Percentiles rank a stretch among this genome's conserved stretches.
Conservation (phyloP, 2,329 filamentous ascomycete genomes). For the Colletotrichum shisoi region DNA sequence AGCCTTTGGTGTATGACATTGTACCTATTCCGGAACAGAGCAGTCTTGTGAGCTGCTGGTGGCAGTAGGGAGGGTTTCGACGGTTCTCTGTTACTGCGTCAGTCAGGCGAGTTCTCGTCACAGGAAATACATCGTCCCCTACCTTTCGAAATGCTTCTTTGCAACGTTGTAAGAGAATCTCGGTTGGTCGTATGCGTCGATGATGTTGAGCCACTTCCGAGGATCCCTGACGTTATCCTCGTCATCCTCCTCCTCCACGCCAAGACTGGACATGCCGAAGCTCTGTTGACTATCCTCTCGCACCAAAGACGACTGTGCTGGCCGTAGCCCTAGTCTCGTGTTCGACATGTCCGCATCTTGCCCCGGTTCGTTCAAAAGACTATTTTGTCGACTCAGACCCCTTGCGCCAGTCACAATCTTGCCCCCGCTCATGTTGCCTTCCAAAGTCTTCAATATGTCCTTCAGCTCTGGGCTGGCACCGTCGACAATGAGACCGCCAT, state of each 20-base stretch:
- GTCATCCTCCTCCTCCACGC: conserved; percentile 62
- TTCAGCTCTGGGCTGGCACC: conserved; percentile 78
- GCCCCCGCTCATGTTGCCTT: conserved; percentile 89
- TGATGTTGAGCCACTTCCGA: conserved; percentile 82
- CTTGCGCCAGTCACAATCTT: conserved; percentile 64
- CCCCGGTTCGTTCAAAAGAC: conserved; percentile 66
- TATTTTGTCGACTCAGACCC: conserved; percentile 69
- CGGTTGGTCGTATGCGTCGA: conserved; percentile 87
- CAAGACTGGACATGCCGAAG: conserved; percentile 66
- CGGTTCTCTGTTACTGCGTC: conserved; percentile 57
- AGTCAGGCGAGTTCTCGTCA: conserved; percentile 29
- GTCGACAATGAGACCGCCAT: conserved; percentile 90
- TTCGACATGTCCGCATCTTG: conserved; percentile 61
- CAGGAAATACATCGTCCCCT: conserved; percentile 34
- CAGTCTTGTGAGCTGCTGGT: conserved; percentile 79
- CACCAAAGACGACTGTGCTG: conserved; percentile 50
- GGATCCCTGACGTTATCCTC: conserved; percentile 72
- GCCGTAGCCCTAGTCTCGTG: conserved; percentile 64
- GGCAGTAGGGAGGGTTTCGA: conserved; percentile 77
- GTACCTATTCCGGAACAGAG: conserved; percentile 87
- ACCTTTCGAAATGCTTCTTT: conserved; percentile 93
- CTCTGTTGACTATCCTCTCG: conserved; percentile 72
- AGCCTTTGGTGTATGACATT: conserved; percentile 91
- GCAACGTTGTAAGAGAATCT: conserved; percentile 75
- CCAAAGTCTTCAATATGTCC: conserved; percentile 81